These are phyloP conservation scores for Hanseniaspora lindneri DNA, from an alignment of 805 yeast genomes.

Conservation along the genomic window DNA sequence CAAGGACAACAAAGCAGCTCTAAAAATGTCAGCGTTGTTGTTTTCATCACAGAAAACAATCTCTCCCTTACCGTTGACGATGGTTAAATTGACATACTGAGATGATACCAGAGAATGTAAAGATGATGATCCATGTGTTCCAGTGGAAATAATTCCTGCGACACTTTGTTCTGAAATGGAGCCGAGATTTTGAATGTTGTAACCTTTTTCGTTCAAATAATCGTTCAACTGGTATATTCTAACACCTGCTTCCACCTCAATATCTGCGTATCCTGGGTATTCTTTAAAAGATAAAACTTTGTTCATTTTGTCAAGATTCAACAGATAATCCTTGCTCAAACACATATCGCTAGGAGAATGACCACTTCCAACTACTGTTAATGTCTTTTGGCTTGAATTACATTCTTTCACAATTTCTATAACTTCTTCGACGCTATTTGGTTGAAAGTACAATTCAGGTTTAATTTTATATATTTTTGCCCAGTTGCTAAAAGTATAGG, in stretches of 20 bases:
- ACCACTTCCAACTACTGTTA: slow-evolving; percentile 83
- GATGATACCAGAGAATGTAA: slow-evolving; percentile 83
- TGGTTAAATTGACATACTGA: slow-evolving; percentile 66
- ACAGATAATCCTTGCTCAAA: slow-evolving; percentile 64
- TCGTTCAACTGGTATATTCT: slow-evolving; percentile 65
- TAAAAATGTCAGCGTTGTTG: slow-evolving; percentile 48
- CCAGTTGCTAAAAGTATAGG: slow-evolving; percentile 46
- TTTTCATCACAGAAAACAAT: slow-evolving; percentile 47
- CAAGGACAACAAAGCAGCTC: slow-evolving; percentile 71
- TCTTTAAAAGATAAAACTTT: slow-evolving; percentile 37
- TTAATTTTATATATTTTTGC: slow-evolving; percentile 74
- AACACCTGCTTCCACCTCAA: slow-evolving; percentile 90
- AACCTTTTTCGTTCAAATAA: slow-evolving; percentile 46
- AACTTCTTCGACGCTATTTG: slow-evolving; percentile 57
- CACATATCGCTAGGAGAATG: slow-evolving; percentile 91
- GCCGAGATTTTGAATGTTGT: slow-evolving; percentile 84
- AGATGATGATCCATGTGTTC: slow-evolving; percentile 93
- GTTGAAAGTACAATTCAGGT: slow-evolving; percentile 74
- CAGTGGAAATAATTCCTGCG: slow-evolving; percentile 93
- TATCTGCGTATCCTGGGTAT: slow-evolving; percentile 67
- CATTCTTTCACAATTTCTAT: slow-evolving; percentile 57
- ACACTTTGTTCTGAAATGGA: slow-evolving; percentile 87
- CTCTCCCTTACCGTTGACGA: slow-evolving; percentile 69
- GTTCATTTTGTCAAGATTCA: slow-evolving; percentile 69
- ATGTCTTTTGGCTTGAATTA: slow-evolving; percentile 42